Base-by-base conservation (phyloP, 1,139 yeast species). In the Yamadazyma friedrichii region DNA sequence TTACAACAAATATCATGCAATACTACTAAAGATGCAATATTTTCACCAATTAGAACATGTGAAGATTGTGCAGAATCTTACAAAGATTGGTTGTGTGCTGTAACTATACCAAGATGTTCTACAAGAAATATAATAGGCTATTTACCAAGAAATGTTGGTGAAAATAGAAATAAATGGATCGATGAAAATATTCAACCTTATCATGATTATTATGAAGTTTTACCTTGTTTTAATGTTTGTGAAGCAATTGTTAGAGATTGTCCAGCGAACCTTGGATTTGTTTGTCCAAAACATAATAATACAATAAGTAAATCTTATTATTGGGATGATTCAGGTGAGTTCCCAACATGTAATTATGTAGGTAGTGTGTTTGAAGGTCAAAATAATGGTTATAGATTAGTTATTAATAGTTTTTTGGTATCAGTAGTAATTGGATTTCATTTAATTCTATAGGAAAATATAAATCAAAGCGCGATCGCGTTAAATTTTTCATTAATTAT, bases 21-120 rank as follows among this genome's bases (percentile, higher is more conserved):
- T 54, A 80, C 88, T 0, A 76, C 78, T 9, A 61, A 67, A n/a
- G 91, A 82, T 45, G 75, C 88, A 0, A 57, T 78, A 6, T 93
- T 77, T 61, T 87, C 96, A 1, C 88, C 95, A 12, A 56, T 89
- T 26, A 61, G 79, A 38, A 70, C 82, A 0, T 93, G 98, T 55
- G 73, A 67, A 10, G 83, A 87, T 54, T 93, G 98, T 59, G 75
- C 77, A 1, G 53, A 61, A 3, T 73, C 93, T 1, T 93, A 93
- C 59, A 82, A 80, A 53, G 75, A 84, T 53, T 93, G 98, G 98
- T 70, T 93, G 15, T 93, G 98, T 64, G 76, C 95, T 0, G 88
- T 88, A 4, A 72, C 89, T 0, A 86, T 93, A n/a, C 98, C 98
- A 0, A 67, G 98, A 28, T 93, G 98, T 54, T 72, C 84, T 1